Evolutionary conservation across 192 early-diverging fungal species (phyloP).

Genomic region (Gigaspora rosea): DNA sequence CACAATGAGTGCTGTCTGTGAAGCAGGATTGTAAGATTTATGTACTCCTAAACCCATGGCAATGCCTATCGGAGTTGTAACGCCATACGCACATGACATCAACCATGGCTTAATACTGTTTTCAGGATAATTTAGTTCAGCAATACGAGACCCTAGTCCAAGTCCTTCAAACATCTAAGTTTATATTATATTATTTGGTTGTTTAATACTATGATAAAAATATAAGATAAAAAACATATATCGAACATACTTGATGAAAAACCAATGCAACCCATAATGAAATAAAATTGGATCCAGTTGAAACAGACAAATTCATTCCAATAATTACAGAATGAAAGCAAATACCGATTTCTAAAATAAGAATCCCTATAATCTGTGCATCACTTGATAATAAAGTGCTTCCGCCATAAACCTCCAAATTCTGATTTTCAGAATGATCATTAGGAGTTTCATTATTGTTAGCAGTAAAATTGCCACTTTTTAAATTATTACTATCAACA

Average conservation of each 20-base stretch:
- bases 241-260: slow-evolving; percentile 67
- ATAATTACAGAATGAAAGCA: slow-evolving; percentile 73
- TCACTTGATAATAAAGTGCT: neutral
- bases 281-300: slow-evolving; percentile 55
- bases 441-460: neutral
- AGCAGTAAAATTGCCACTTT: neutral
- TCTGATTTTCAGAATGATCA: neutral
- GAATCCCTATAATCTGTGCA: slow-evolving; percentile 45
- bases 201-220: too few relatives aligned
- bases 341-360: slow-evolving; percentile 70
- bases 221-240: too few relatives aligned
- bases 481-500: too few relatives aligned
- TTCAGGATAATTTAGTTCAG: slow-evolving; percentile 45
- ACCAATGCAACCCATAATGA: slow-evolving; percentile 64
- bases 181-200: too few relatives aligned
- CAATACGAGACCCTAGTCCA: slow-evolving; percentile 73
- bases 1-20: slow-evolving; percentile 54
- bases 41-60: slow-evolving; percentile 76
- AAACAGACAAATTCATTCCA: slow-evolving; percentile 65
- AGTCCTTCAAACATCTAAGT: slow-evolving; percentile 74
- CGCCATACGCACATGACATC: slow-evolving; percentile 60
- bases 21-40: slow-evolving; percentile 57
- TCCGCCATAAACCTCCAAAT: neutral
- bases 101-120: slow-evolving; percentile 50
- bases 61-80: slow-evolving; percentile 86